Evolutionary conservation across 2,329 filamentous ascomycete genomes (phyloP), one percentile per base, ranked within the genome.

Genomic region (Aspergillus persii): DNA sequence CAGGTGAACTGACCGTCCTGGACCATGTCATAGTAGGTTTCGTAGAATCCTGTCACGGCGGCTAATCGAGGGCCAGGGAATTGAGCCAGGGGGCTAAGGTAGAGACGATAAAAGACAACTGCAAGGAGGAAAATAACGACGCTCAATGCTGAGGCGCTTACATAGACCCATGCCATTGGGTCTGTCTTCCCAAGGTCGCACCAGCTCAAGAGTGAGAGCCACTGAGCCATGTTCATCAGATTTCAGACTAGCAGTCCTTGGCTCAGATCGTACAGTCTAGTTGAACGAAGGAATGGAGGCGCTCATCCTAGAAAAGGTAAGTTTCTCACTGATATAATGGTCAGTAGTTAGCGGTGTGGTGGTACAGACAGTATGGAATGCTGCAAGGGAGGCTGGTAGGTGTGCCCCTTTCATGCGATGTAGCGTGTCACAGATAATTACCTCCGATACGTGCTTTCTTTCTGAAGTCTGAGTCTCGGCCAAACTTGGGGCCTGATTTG

Each of bases 11-110:
- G 36, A 5, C 52, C 57, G 30, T 47, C 57, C 1, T 51, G 39
- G 12, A 59, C 15, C 1, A 59, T 5, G 12, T 55, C 31, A 30
- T 50, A 54, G 15, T 55, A 59, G 2, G 39, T 39, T 23, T 59
- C 57, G 27, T 59, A 59, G n/a, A 50, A 29, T 18, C 57, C 41
- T 8, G 57, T 54, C 33, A 47, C 18, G 33, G 57, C 52, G 33
- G 52, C 57, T 4, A 59, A 47, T 5, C 30, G 36, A 26, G 57
- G 57, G 2, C 57, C 52, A 8, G 52, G 52, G 11, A 59, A 59
- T 18, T 55, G 55, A 8, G 57, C 51, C 12, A 59, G 52, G 1
- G 57, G 57, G 39, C 52, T 55, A 1, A 59, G 48, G 29, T 41
- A 51, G 6, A 59, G 57, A 11, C 52, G 51, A 27, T 59, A 41